Base-by-base conservation (phyloP, 306 rosid genomes). In the Vigna mungo region DNA sequence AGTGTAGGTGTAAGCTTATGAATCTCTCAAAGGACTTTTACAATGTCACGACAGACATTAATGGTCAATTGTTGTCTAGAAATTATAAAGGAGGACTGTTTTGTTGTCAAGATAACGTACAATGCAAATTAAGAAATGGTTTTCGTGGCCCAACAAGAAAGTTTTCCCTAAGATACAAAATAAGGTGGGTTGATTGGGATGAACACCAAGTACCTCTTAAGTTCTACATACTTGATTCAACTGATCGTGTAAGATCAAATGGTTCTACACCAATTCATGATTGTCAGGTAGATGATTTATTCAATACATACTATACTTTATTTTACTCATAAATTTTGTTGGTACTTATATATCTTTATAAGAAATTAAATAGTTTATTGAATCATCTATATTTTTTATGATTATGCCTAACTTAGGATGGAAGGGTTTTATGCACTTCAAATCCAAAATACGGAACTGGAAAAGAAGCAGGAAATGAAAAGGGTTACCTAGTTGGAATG, bases 161-260 rank as follows among this genome's bases (percentile, higher is more conserved):
- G 25, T 5, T 53, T 53, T 53, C 13, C 13, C 9, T 53, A 53
- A 76, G 23, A 76, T 76, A 76, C 18, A 77, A 47, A 25, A n/a
- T 77, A 66, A 67, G 25, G 9, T 77, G 32, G 36, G 68, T 67
- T 30, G 60, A 77, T 34, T 77, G 75, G 81, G 16, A 68, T 6
- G 16, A 43, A 16, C 4, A 54, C 15, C 68, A 67, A 27, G 51
- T 68, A 3, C 75, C 81, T 0, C 1, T 78, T 27, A 68, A 39
- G 55, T 4, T 78, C 32, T 68, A 78, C 13, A 30, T 68, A 30
- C 69, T 78, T 15, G 53, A 48, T 48, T 15, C 53, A 15, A 15
- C 53, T 48, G 7, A 48, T 48, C 7, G 18, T 48, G 4, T 48
- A 5, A 48, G 53, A 48, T 48, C 18, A 48, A 48, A 48, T 15